Evolutionary conservation across 1,284 basidiomycete genomes (phyloP).

Genomic region (Vanrija humicola): DNA sequence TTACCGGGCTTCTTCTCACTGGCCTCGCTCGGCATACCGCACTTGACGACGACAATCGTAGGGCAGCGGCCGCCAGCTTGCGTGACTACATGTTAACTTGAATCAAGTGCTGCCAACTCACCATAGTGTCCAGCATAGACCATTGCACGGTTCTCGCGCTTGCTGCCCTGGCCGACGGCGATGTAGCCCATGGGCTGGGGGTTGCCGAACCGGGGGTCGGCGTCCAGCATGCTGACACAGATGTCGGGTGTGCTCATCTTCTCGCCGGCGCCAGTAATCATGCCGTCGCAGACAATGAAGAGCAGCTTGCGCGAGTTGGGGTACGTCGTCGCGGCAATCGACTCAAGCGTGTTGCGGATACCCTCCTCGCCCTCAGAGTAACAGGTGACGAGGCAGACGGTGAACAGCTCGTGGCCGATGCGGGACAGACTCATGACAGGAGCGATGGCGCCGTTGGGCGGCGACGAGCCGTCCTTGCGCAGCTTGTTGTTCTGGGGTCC

Average conservation of each 20-base stretch:
- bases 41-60: conserved; percentile 95
- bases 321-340: conserved; percentile 84
- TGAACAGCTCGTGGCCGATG: conserved; percentile 90
- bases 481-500: conserved; percentile 29
- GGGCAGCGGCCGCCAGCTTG: conserved; percentile 77
- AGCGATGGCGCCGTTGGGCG: conserved; percentile 39
- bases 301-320: conserved; percentile 87
- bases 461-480: background rate
- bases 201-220: conserved; percentile 92
- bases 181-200: conserved; percentile 92
- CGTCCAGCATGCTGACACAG: conserved; percentile 86
- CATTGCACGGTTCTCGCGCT: conserved; percentile 92
- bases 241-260: conserved; percentile 93
- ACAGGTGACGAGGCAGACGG: conserved; percentile 92
- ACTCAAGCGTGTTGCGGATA: conserved; percentile 84
- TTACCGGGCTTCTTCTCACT: conserved; percentile 93
- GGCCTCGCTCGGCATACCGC: conserved; percentile 76
- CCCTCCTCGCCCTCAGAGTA: conserved; percentile 97
- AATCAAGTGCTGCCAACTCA: conserved; percentile 40
- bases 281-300: conserved; percentile 95
- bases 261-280: conserved; percentile 97
- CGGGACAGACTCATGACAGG: conserved; percentile 76
- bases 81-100: conserved; percentile 32
- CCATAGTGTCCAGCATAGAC: conserved; percentile 99
- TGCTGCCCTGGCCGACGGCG: conserved; percentile 83